A percentile compares a stretch with the other conserved stretches of the same genome.
phyloP scores from a whole-genome alignment of 768 basidiomycete genomes.

The Tylopilus intermedius region DNA sequence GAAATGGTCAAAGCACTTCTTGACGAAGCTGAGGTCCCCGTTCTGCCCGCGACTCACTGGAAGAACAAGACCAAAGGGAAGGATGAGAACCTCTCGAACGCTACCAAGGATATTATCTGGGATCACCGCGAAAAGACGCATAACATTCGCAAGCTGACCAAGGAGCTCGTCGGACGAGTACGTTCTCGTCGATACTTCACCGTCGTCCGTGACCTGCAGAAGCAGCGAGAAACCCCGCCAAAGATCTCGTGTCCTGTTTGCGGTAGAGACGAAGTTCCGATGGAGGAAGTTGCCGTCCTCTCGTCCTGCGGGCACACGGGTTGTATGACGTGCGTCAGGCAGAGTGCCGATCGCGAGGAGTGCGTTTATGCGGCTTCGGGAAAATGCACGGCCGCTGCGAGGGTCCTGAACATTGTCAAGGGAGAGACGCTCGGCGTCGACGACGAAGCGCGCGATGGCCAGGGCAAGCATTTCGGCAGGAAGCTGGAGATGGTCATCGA shows the following conservation, averaged over 20 bases:
- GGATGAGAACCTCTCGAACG: slow-evolving; percentile 53
- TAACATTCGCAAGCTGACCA: slow-evolving; percentile 74
- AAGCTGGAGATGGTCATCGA: slow-evolving; percentile 76
- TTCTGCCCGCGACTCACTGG: slow-evolving; percentile 25
- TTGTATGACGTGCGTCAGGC: slow-evolving; percentile 67
- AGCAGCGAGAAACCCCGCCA: slow-evolving; percentile 57
- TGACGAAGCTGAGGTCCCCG: slow-evolving; percentile 52
- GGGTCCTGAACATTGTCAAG: slow-evolving; percentile 77
- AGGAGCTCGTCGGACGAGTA: slow-evolving; percentile 85
- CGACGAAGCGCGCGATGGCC: slow-evolving; percentile 66
- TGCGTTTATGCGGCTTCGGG: slow-evolving; percentile 72
- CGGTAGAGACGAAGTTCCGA: slow-evolving; percentile 47
- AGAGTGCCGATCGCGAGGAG: slow-evolving; percentile 70
- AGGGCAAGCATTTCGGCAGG: slow-evolving; percentile 74
- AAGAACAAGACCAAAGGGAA: slow-evolving; percentile 46
- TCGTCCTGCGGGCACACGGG: slow-evolving; percentile 93
- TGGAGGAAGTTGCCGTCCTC: slow-evolving; percentile 72
- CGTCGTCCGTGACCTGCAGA: slow-evolving; percentile 84
- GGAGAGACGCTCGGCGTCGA: slow-evolving; percentile 77
- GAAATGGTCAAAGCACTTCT: slow-evolving; percentile 54
- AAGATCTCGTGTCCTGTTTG: slow-evolving; percentile 62
- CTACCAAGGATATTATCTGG: slow-evolving; percentile 63
- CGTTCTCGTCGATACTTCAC: slow-evolving; percentile 91
- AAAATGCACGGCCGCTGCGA: slow-evolving; percentile 73
- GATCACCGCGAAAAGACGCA: slow-evolving; percentile 84